These are phyloP conservation scores for Apiospora malaysiana DNA, from an alignment of 2,329 filamentous ascomycete species.

Conservation along the genomic window DNA sequence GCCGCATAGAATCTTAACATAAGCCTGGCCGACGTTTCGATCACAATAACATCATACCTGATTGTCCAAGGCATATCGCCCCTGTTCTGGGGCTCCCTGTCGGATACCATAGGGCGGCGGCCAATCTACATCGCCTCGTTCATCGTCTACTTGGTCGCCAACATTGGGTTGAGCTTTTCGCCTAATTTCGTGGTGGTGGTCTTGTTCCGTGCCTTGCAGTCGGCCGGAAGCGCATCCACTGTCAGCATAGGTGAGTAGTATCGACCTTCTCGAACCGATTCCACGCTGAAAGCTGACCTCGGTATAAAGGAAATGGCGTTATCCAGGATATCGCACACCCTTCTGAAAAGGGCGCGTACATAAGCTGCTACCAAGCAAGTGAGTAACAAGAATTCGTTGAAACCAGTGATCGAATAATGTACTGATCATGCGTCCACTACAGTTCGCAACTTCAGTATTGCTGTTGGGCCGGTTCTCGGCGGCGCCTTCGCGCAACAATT, in stretches of 20 bases:
- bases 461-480: conserved; percentile 42
- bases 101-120: conserved; percentile 53
- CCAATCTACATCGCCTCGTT: conserved; percentile 53
- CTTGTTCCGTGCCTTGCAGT: conserved; percentile 53
- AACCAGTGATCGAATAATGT: too few species aligned
- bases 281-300: neutral
- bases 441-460: conserved; percentile 39
- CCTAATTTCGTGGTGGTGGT: conserved; percentile 50
- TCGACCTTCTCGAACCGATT: neutral
- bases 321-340: conserved; percentile 41
- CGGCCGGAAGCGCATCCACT: conserved; percentile 53
- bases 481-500: conserved; percentile 37
- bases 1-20: conserved; percentile 36
- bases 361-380: conserved; percentile 42
- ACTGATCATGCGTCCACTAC: neutral
- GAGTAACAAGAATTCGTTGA: conserved; percentile 21
- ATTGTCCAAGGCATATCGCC: conserved; percentile 57
- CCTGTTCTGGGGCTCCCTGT: conserved; percentile 54
- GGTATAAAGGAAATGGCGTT: conserved; percentile 35
- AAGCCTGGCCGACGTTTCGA: conserved; percentile 39
- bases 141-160: conserved; percentile 52
- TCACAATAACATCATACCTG: conserved; percentile 54
- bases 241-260: conserved; percentile 50
- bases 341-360: conserved; percentile 37
- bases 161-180: conserved; percentile 50